phyloP scores from a whole-genome alignment of 441 rosid genomes.

The Dalechampia spathulata region DNA sequence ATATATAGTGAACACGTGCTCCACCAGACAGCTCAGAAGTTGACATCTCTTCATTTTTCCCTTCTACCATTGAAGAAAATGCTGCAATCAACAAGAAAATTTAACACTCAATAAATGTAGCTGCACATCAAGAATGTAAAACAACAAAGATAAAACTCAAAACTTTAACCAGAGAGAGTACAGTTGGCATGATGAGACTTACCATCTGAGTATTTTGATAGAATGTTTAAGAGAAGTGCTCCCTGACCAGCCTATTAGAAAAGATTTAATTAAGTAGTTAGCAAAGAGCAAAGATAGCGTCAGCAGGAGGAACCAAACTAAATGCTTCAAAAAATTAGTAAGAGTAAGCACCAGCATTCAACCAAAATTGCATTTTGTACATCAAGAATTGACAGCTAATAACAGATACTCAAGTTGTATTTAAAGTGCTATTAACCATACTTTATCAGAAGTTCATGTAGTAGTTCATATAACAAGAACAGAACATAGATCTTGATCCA shows the following conservation, averaged over 20 bases:
- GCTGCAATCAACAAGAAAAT: conserved; percentile 41
- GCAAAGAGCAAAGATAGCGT: conserved; percentile 9
- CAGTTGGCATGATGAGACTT: conserved; percentile 13
- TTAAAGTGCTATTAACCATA: background rate
- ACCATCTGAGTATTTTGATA: conserved; percentile 94
- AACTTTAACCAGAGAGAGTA: background rate
- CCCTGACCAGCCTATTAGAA: conserved; percentile 87
- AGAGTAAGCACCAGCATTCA: background rate
- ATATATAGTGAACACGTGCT: conserved; percentile 64
- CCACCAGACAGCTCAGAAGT: conserved; percentile 63
- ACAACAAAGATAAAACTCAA: too few relatives aligned
- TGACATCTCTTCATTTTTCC: conserved; percentile 52
- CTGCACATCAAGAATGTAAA: background rate
- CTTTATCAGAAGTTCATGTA: too few relatives aligned
- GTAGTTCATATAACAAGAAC: too few relatives aligned
- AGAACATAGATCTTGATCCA: too few relatives aligned
- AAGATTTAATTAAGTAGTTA: conserved; percentile 7
- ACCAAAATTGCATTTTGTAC: background rate
- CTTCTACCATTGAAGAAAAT: conserved; percentile 58
- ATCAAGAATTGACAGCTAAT: background rate
- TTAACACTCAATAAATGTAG: conserved; percentile 19
- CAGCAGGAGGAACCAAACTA: conserved; percentile 3
- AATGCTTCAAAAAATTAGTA: background rate
- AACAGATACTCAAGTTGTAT: background rate
- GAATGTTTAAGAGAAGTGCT: conserved; percentile 87